Percentiles rank a stretch among this genome's conserved stretches.
These are phyloP conservation scores for Chenopodium quinoa DNA, from an alignment of 148 eudicot genomes.

Conservation along the genomic window DNA sequence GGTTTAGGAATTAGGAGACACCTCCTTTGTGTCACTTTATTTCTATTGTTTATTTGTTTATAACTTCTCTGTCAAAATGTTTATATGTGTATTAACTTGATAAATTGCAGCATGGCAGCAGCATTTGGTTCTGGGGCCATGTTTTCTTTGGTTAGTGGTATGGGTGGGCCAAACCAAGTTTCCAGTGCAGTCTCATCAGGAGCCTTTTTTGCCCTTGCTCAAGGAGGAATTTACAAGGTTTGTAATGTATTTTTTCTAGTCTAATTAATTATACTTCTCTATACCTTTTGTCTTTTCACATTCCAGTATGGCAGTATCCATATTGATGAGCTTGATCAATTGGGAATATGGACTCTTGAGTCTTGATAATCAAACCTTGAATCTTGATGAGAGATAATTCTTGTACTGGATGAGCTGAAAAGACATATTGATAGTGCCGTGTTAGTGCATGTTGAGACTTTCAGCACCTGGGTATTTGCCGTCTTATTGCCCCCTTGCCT, in stretches of 20 bases:
- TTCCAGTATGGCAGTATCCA: background rate
- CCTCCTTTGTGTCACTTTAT: background rate
- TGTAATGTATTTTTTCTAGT: constrained; percentile 1
- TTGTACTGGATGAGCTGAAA: background rate
- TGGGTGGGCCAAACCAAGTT: constrained; percentile 85
- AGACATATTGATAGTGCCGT: background rate
- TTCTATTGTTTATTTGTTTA: background rate
- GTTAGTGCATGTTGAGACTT: background rate
- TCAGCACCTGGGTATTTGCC: background rate
- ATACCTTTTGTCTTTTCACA: background rate
- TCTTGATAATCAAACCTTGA: background rate
- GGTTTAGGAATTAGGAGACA: background rate
- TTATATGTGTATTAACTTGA: background rate
- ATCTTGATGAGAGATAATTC: background rate
- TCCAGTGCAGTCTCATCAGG: constrained; percentile 71
- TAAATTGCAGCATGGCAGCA: constrained; percentile 75
- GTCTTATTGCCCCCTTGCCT: background rate
- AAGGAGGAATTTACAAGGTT: constrained; percentile 93
- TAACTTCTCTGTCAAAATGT: background rate
- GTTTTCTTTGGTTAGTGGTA: constrained; percentile 91
- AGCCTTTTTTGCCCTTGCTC: constrained; percentile 80
- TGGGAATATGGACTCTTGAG: background rate
- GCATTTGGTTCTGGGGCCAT: constrained; percentile 95
- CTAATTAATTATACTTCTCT: background rate
- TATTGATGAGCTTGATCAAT: background rate